Conservation (phyloP, 2,329 filamentous ascomycete genomes). For the Trichoderma hamatum region DNA sequence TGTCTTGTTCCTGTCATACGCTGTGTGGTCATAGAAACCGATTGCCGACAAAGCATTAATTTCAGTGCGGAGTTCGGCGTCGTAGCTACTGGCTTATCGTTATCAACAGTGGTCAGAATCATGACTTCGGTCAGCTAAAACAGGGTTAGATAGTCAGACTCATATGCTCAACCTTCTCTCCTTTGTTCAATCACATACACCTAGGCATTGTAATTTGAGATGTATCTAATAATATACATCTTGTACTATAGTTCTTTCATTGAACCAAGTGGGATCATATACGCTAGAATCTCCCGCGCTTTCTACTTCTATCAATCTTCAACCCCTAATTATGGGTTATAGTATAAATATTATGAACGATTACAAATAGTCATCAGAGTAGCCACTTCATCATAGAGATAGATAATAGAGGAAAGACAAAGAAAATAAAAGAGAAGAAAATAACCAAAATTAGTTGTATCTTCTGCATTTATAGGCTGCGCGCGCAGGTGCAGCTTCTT, state of each 20-base stretch:
- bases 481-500: too few relatives aligned
- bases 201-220: background rate
- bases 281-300: background rate
- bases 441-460: background rate
- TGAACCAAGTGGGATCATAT: background rate
- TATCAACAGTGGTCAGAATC: background rate
- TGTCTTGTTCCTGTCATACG: background rate
- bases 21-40: background rate
- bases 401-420: background rate
- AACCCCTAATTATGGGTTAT: background rate
- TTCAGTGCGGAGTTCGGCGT: background rate
- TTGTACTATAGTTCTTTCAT: background rate
- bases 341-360: background rate
- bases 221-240: background rate
- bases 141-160: background rate
- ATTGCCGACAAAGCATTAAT: background rate
- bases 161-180: background rate
- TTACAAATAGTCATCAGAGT: background rate
- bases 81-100: background rate
- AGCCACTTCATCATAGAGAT: too few relatives aligned
- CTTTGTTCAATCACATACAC: background rate
- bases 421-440: background rate
- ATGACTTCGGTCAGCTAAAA: background rate
- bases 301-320: too few relatives aligned
- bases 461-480: background rate